A percentile compares a stretch with the other conserved stretches of the same genome.
Conservation (phyloP, 2,329 filamentous ascomycete species). For the Penicillium hesseltinei region DNA sequence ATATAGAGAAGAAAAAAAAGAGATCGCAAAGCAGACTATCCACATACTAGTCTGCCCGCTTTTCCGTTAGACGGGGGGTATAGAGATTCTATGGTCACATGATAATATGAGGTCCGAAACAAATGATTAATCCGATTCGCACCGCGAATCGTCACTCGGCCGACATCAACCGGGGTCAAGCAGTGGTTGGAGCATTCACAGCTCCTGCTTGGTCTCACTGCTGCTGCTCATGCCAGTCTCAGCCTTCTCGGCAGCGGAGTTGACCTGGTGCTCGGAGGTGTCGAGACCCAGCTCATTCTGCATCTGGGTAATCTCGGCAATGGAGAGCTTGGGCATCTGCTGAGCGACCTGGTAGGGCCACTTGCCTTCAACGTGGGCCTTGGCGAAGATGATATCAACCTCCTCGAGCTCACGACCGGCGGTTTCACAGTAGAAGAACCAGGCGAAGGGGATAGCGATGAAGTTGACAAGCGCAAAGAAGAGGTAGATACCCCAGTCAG, state of each 20-base stretch:
- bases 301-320: constrained; percentile 28
- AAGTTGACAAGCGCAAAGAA: constrained; percentile 42
- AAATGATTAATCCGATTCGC: constrained; percentile 1
- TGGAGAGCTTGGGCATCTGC: constrained; percentile 29
- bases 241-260: constrained; percentile 15
- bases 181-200: neutral
- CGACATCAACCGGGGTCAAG: neutral
- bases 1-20: neutral
- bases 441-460: constrained; percentile 49
- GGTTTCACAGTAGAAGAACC: constrained; percentile 53
- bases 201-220: constrained; percentile 8
- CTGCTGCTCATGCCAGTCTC: constrained; percentile 22
- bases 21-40: neutral
- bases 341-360: constrained; percentile 27
- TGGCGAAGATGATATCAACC: constrained; percentile 41
- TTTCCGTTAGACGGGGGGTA: neutral
- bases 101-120: constrained; percentile 4
- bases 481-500: constrained; percentile 41
- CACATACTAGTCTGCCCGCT: neutral
- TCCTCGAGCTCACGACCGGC: constrained; percentile 42
- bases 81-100: constrained; percentile 5
- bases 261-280: neutral
- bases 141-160: neutral
- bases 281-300: constrained; percentile 25
- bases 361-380: constrained; percentile 39